phyloP scores from a whole-genome alignment of 257 asterid species.

The Solanum pimpinellifolium region DNA sequence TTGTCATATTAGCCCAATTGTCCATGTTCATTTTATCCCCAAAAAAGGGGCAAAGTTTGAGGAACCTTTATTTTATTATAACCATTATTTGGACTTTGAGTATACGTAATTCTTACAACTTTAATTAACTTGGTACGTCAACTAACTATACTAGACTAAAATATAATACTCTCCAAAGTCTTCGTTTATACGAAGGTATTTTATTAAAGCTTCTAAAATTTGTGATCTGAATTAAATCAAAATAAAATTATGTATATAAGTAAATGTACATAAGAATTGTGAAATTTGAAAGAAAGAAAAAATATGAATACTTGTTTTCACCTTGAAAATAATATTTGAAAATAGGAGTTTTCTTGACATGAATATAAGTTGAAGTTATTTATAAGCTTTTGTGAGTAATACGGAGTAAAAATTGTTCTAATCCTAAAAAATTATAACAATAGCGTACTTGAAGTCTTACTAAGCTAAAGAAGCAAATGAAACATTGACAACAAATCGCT shows the following conservation, averaged over 20 bases:
- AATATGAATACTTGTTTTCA: neutral
- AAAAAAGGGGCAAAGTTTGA: neutral
- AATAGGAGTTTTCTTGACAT: neutral
- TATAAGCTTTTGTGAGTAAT: neutral
- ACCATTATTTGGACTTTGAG: neutral
- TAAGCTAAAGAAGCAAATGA: no score
- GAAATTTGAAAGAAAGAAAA: neutral
- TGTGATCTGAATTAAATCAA: neutral
- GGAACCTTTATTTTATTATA: neutral
- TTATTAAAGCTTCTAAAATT: neutral
- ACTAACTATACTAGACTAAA: neutral
- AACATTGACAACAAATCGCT: neutral
- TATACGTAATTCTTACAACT: neutral
- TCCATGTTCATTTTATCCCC: neutral
- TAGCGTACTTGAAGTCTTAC: neutral
- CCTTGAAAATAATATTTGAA: neutral
- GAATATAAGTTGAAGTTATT: neutral
- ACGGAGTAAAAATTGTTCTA: neutral
- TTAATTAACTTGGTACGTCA: neutral
- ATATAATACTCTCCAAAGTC: neutral
- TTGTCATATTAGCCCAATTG: neutral
- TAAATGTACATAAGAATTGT: neutral
- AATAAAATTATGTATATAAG: neutral
- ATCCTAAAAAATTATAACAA: neutral
- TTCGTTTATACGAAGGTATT: neutral